These are phyloP conservation scores for Meyerozyma athensensis DNA, from an alignment of 1,139 yeast genomes.

Conservation along the genomic window DNA sequence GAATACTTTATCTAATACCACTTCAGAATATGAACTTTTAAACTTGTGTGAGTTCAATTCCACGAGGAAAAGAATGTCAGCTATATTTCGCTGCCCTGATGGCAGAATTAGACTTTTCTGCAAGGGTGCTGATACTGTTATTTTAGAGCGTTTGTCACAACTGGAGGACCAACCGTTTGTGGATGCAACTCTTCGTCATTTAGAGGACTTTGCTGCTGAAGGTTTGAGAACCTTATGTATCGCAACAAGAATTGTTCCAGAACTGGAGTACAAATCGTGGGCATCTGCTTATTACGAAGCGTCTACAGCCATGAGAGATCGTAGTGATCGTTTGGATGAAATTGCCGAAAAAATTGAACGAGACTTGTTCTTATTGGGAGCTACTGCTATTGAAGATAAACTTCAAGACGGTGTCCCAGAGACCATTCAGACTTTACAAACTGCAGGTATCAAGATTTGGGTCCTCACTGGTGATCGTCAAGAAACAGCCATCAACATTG, in stretches of 20 bases:
- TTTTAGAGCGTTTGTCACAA: slow-evolving; percentile 69
- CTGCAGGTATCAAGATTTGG: slow-evolving; percentile 97
- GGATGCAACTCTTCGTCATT: slow-evolving; percentile 75
- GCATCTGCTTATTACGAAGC: slow-evolving; percentile 71
- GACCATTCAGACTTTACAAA: slow-evolving; percentile 88
- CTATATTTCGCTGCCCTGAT: slow-evolving; percentile 90
- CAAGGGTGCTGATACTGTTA: slow-evolving; percentile 98
- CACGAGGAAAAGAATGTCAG: slow-evolving; percentile 96
- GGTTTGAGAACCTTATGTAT: slow-evolving; percentile 94
- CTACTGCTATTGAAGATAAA: slow-evolving; percentile 97
- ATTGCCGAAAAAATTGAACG: slow-evolving; percentile 72
- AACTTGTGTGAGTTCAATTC: slow-evolving; percentile 96
- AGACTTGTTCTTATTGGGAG: slow-evolving; percentile 79
- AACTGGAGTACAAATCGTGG: slow-evolving; percentile 68
- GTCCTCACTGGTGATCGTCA: slow-evolving; percentile 97
- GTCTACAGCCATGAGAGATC: slow-evolving; percentile 70
- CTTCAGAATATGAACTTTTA: slow-evolving; percentile 61
- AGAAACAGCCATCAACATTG: slow-evolving; percentile 98
- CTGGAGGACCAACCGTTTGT: slow-evolving; percentile 72
- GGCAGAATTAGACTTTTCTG: slow-evolving; percentile 85
- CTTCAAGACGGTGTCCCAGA: slow-evolving; percentile 98
- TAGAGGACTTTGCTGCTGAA: slow-evolving; percentile 95
- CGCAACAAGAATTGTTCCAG: slow-evolving; percentile 78
- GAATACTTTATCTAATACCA: slow-evolving; percentile 32
- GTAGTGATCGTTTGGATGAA: slow-evolving; percentile 71